A percentile compares a stretch with the other conserved stretches of the same genome.
Conservation (phyloP, 345 rosid genomes). For the Arabidopsis arenosa region DNA sequence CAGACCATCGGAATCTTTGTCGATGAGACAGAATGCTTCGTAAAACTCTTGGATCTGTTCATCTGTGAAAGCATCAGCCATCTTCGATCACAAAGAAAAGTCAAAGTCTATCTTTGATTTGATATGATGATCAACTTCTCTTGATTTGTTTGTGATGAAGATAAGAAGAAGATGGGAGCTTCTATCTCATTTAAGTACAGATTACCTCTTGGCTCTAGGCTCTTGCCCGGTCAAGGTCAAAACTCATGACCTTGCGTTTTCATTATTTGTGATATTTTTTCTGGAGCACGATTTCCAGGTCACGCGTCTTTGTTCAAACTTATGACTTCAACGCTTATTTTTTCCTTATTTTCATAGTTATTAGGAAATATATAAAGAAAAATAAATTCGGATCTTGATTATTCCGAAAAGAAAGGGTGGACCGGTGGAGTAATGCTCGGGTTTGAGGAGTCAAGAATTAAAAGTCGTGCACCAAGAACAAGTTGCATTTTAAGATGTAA, state of each 20-base stretch:
- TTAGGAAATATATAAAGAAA: background rate
- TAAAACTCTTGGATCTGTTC: constrained; percentile 50
- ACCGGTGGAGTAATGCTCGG: background rate
- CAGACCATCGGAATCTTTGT: constrained; percentile 46
- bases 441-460: constrained; percentile 25
- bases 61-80: constrained; percentile 45
- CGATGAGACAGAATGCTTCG: constrained; percentile 48
- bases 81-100: constrained; percentile 30
- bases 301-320: constrained; percentile 48
- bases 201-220: background rate
- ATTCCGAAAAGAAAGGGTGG: background rate
- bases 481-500: background rate
- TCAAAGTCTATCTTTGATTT: constrained; percentile 24
- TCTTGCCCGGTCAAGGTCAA: constrained; percentile 47
- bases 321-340: constrained; percentile 12
- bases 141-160: constrained; percentile 21
- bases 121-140: constrained; percentile 4
- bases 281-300: constrained; percentile 24
- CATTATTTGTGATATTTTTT: constrained; percentile 11
- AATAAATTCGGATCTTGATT: constrained; percentile 5
- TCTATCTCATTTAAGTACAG: constrained; percentile 26
- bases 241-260: constrained; percentile 36
- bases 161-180: background rate
- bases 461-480: constrained; percentile 21
- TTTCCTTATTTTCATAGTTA: background rate